phyloP scores from a whole-genome alignment of 1,139 yeast species.

The Yamadazyma pseudoaaseri region DNA sequence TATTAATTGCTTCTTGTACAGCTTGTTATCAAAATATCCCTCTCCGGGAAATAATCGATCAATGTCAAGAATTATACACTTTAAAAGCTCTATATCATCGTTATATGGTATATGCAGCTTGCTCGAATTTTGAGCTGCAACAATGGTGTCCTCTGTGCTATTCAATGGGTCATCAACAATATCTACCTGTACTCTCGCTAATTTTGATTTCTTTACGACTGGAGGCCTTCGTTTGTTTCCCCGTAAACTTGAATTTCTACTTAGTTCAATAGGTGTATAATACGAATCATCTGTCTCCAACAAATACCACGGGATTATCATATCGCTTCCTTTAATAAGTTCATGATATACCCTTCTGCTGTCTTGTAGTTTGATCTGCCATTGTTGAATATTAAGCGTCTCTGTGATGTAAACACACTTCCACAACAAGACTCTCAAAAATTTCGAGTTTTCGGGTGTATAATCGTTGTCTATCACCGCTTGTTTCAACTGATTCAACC shows the following conservation, averaged over 20 bases:
- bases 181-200: slow-evolving; percentile 15
- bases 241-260: slow-evolving; percentile 15
- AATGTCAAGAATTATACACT: slow-evolving; percentile 61
- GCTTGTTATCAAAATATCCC: slow-evolving; percentile 38
- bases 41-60: slow-evolving; percentile 65
- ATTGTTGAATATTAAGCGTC: slow-evolving; percentile 33
- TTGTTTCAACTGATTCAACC: slow-evolving; percentile 25
- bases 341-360: slow-evolving; percentile 40
- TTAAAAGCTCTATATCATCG: slow-evolving; percentile 25
- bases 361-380: slow-evolving; percentile 31
- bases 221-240: slow-evolving; percentile 8
- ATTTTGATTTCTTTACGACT: slow-evolving; percentile 13
- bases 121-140: neutral
- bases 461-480: slow-evolving; percentile 37
- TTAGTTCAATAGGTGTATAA: slow-evolving; percentile 20
- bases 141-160: neutral
- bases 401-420: slow-evolving; percentile 39
- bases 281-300: slow-evolving; percentile 32
- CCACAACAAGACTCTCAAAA: slow-evolving; percentile 39
- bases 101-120: slow-evolving; percentile 7
- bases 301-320: slow-evolving; percentile 41
- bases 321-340: slow-evolving; percentile 28
- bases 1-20: slow-evolving; percentile 40
- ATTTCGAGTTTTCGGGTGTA: slow-evolving; percentile 21
- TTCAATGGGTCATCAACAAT: slow-evolving; percentile 8